phyloP scores from a whole-genome alignment of 129 eudicot species.

The Tagetes patula region DNA sequence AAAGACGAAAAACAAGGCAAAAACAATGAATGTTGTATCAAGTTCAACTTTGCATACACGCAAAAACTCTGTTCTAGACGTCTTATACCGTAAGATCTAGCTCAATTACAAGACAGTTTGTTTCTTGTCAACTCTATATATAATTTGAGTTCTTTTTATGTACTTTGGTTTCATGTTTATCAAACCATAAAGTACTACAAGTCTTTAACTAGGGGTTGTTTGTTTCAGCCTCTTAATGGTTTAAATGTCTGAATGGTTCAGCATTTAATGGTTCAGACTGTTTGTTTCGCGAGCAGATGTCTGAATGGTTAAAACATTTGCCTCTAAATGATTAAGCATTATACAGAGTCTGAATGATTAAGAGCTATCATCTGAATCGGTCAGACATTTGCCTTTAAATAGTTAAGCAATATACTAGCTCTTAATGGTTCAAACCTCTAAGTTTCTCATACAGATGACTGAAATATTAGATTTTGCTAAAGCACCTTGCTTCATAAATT shows the following conservation, averaged over 20 bases:
- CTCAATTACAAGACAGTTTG: slow-evolving; percentile 9
- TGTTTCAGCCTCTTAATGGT: too few species aligned
- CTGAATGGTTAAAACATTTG: too few species aligned
- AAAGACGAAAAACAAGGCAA: slow-evolving; percentile 10
- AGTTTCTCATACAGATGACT: background rate
- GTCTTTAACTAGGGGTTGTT: background rate
- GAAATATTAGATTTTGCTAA: background rate
- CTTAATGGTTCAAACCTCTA: background rate
- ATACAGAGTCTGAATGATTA: too few species aligned
- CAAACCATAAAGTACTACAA: background rate
- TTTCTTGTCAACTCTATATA: slow-evolving; percentile 14
- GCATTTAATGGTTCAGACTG: too few species aligned
- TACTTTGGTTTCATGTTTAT: slow-evolving; percentile 13
- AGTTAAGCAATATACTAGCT: too few species aligned
- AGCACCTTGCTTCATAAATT: too few species aligned
- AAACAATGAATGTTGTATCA: background rate
- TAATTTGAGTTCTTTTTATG: background rate
- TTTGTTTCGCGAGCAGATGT: too few species aligned
- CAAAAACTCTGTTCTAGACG: background rate
- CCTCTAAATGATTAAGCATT: too few species aligned
- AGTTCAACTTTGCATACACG: background rate
- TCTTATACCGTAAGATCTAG: background rate
- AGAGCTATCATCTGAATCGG: too few species aligned
- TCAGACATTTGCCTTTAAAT: too few species aligned
- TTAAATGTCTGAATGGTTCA: too few species aligned